Percentiles rank a stretch among this genome's conserved stretches.
Conservation (phyloP, 164 flowering plant genomes). For the Tinospora cordifolia region DNA sequence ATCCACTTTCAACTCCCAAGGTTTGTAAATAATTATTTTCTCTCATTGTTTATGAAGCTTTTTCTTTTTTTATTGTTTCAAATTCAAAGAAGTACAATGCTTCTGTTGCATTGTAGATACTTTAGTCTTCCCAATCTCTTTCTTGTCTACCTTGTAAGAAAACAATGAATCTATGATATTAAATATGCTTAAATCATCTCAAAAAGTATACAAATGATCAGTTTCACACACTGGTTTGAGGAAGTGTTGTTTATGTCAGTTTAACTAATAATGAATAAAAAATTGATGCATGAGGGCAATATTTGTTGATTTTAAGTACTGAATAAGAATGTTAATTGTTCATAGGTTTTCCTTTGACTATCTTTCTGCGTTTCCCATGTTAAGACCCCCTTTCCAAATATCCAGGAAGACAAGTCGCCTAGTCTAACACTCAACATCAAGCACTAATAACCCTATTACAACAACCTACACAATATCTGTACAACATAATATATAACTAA, state of each 20-base stretch:
- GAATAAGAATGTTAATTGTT: too few species aligned
- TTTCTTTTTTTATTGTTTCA: not conserved
- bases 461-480: too few species aligned
- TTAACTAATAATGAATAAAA: not conserved
- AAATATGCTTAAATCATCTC: not conserved
- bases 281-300: not conserved
- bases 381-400: too few species aligned
- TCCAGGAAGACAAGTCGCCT: too few species aligned
- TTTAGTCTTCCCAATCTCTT: not conserved
- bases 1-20: conserved; percentile 93
- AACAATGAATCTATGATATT: not conserved
- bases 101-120: not conserved
- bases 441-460: too few species aligned
- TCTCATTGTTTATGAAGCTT: not conserved
- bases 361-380: too few species aligned
- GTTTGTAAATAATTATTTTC: conserved; percentile 26
- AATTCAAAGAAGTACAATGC: not conserved
- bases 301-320: too few species aligned
- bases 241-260: not conserved
- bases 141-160: not conserved
- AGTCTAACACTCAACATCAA: too few species aligned
- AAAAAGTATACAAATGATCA: not conserved
- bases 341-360: too few species aligned
- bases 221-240: not conserved
- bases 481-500: too few species aligned